These are phyloP conservation scores for Bryoglossum gracile DNA, from an alignment of 495 filamentous ascomycete genomes.

Conservation along the genomic window DNA sequence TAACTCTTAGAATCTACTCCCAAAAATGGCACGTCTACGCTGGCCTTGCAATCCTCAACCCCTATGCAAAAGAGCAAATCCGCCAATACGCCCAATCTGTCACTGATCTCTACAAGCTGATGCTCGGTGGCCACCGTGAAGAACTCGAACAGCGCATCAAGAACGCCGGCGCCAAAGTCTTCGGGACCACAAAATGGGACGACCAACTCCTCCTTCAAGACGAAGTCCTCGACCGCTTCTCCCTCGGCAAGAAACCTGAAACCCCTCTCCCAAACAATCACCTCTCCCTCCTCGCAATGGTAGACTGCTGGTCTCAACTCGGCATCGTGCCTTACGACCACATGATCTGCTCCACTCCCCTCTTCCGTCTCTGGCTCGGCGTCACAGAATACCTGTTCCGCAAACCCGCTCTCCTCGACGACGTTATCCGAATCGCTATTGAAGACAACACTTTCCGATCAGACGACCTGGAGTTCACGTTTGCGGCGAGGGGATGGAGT, in stretches of 20 bases:
- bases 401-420: conserved; percentile 73
- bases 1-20: conserved; percentile 91
- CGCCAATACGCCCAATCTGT: conserved; percentile 86
- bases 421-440: conserved; percentile 75
- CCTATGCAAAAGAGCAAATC: conserved; percentile 84
- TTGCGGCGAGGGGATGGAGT: conserved; percentile 91
- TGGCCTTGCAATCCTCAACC: conserved; percentile 92
- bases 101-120: conserved; percentile 92
- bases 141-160: conserved; percentile 79
- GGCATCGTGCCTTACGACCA: conserved; percentile 96
- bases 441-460: conserved; percentile 80
- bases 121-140: conserved; percentile 73
- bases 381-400: conserved; percentile 97
- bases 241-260: conserved; percentile 55
- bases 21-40: conserved; percentile 99
- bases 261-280: conserved; percentile 77
- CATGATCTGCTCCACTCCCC: conserved; percentile 97
- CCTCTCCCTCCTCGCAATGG: conserved; percentile 90
- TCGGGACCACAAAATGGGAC: conserved; percentile 47
- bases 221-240: conserved; percentile 81
- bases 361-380: conserved; percentile 96
- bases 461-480: conserved; percentile 95
- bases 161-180: conserved; percentile 72
- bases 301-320: conserved; percentile 93
- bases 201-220: conserved; percentile 67